Evolutionary conservation across 805 yeast genomes (phyloP).

Genomic region (Candida palmyrensis): DNA sequence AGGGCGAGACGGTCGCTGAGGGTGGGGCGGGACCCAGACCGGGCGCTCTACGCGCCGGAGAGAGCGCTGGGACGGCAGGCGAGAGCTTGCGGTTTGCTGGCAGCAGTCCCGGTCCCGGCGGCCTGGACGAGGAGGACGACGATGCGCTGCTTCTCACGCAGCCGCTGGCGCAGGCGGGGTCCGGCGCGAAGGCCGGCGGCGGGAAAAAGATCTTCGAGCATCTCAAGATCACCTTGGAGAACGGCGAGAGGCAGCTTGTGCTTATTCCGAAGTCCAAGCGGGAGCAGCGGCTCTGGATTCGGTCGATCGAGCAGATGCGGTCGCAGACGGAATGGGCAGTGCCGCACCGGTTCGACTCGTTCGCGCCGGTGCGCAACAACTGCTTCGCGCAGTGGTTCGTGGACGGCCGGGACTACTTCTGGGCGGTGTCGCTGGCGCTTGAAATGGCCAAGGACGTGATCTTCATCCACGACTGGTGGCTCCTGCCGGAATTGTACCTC

Average conservation of each 20-base stretch:
- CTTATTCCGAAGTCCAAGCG: slow-evolving; percentile 63
- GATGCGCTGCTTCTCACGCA: neutral
- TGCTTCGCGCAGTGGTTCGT: slow-evolving; percentile 96
- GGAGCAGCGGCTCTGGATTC: slow-evolving; percentile 69
- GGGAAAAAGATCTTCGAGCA: slow-evolving; percentile 41
- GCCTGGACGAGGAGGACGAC: slow-evolving; percentile 6
- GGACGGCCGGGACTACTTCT: slow-evolving; percentile 92
- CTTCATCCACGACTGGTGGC: slow-evolving; percentile 98
- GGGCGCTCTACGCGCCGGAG: slow-evolving; percentile 19
- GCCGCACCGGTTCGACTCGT: slow-evolving; percentile 74
- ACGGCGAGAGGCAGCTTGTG: slow-evolving; percentile 73
- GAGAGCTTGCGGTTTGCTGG: too few species aligned
- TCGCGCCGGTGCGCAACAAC: slow-evolving; percentile 85
- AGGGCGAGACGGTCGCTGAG: slow-evolving; percentile 29
- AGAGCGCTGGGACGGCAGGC: slow-evolving; percentile 16
- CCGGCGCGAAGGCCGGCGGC: neutral
- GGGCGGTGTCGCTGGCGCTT: slow-evolving; percentile 92
- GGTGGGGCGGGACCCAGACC: slow-evolving; percentile 40
- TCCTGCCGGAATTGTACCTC: slow-evolving; percentile 87
- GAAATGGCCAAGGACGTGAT: slow-evolving; percentile 92
- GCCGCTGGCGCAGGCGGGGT: too few species aligned
- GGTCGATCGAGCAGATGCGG: slow-evolving; percentile 66
- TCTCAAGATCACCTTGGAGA: slow-evolving; percentile 52
- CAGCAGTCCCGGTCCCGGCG: too few species aligned
- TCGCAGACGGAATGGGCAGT: slow-evolving; percentile 67